phyloP scores from a whole-genome alignment of 306 rosid genomes.

The Pyrus pyrifolia region DNA sequence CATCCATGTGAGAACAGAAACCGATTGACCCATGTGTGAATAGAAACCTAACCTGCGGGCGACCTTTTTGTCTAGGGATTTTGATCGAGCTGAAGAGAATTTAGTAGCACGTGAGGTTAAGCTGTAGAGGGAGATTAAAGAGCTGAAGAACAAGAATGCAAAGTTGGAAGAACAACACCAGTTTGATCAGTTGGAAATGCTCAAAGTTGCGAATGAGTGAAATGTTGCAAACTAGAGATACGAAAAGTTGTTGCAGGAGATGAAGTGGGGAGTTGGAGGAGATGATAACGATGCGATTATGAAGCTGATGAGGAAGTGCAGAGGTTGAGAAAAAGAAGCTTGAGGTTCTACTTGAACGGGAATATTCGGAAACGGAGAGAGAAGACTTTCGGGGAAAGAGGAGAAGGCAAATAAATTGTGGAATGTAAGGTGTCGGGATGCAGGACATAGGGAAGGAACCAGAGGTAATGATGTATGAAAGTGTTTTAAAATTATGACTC shows the following conservation, averaged over 20 bases:
- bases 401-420: neutral
- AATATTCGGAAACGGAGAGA: neutral
- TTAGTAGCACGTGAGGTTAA: conserved; percentile 12
- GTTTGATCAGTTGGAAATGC: neutral
- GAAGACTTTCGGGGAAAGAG: neutral
- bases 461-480: neutral
- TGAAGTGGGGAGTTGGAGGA: neutral
- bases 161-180: neutral
- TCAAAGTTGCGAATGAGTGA: neutral
- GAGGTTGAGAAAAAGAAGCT: neutral
- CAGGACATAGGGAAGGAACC: neutral
- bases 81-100: conserved; percentile 18
- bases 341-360: neutral
- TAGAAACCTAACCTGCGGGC: neutral
- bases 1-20: too few relatives aligned
- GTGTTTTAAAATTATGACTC: too few relatives aligned
- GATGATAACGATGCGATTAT: neutral
- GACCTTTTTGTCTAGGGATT: neutral
- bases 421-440: neutral
- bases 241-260: conserved; percentile 13
- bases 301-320: neutral
- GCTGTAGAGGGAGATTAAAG: conserved; percentile 8
- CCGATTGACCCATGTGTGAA: too few relatives aligned
- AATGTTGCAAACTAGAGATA: neutral
- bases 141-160: neutral